phyloP scores from a whole-genome alignment of 768 basidiomycete genomes.

The Melanogaster broomeanus region DNA sequence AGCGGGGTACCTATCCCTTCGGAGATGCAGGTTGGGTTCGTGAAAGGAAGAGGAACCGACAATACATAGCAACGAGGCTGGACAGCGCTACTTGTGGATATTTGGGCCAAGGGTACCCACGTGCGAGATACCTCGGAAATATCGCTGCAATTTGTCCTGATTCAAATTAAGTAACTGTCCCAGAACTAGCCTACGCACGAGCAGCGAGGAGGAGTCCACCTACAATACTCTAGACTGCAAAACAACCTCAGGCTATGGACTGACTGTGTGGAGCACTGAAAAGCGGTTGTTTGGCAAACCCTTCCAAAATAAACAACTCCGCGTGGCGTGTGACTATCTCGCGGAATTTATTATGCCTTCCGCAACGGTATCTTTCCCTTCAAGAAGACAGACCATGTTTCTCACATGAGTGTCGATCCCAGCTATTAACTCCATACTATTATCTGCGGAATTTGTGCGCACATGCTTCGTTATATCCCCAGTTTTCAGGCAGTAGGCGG shows the following conservation, averaged over 20 bases:
- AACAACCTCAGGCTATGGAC: not conserved
- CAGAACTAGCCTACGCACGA: not conserved
- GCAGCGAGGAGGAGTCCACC: not conserved
- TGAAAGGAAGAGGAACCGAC: not conserved
- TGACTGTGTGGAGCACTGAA: not conserved
- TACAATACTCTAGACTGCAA: not conserved
- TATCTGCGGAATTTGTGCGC: not conserved
- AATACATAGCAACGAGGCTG: not conserved
- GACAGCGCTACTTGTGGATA: too few species aligned
- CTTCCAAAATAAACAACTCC: conserved; percentile 17
- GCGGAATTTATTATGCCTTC: not conserved
- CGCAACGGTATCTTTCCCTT: not conserved
- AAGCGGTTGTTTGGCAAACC: conserved; percentile 12
- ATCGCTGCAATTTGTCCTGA: not conserved
- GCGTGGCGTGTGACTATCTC: conserved; percentile 10
- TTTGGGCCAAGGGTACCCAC: conserved; percentile 22
- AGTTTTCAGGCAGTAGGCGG: not conserved
- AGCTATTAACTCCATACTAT: conserved; percentile 7
- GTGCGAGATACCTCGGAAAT: not conserved
- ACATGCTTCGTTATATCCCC: not conserved
- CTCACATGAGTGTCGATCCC: conserved; percentile 14
- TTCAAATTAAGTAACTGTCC: not conserved
- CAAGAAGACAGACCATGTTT: conserved; percentile 2
- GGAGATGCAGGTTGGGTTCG: not conserved
- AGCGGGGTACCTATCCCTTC: not conserved